These are phyloP conservation scores for Pulveroboletus sp. DNA, from an alignment of 768 basidiomycete genomes.

Conservation along the genomic window DNA sequence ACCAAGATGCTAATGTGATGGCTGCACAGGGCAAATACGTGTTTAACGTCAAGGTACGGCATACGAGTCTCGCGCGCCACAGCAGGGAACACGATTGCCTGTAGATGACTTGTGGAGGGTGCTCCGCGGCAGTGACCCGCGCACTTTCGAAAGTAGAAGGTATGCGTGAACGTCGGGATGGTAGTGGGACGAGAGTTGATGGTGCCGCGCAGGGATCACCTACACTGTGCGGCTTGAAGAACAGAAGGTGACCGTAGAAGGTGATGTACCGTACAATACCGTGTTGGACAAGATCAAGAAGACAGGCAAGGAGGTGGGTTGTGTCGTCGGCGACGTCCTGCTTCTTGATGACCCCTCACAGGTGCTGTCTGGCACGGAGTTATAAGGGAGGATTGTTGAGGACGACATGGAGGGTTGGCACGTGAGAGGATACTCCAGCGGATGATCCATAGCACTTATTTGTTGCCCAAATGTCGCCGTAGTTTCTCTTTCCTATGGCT, in stretches of 20 bases:
- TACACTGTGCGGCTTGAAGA: slow-evolving; percentile 62
- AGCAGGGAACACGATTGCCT: neutral
- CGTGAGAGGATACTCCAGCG: no score
- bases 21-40: slow-evolving; percentile 43
- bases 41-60: slow-evolving; percentile 75
- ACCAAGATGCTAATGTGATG: slow-evolving; percentile 1
- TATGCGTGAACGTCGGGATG: slow-evolving; percentile 1
- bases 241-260: slow-evolving; percentile 70
- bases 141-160: slow-evolving; percentile 63
- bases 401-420: no score
- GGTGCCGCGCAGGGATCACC: slow-evolving; percentile 18
- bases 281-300: slow-evolving; percentile 76
- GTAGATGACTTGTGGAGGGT: slow-evolving; percentile 85
- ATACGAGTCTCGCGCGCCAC: neutral
- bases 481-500: slow-evolving; percentile 25
- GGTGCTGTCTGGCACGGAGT: slow-evolving; percentile 43
- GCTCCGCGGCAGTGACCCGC: slow-evolving; percentile 76
- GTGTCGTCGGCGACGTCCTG: neutral
- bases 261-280: slow-evolving; percentile 55
- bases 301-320: slow-evolving; percentile 81
- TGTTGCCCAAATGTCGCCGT: neutral
- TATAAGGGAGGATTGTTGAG: neutral
- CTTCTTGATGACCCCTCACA: slow-evolving; percentile 8
- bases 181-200: neutral
- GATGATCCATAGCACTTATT: no score